Conservation (phyloP, 208 protist species). For the Blechomonas ayalai region DNA sequence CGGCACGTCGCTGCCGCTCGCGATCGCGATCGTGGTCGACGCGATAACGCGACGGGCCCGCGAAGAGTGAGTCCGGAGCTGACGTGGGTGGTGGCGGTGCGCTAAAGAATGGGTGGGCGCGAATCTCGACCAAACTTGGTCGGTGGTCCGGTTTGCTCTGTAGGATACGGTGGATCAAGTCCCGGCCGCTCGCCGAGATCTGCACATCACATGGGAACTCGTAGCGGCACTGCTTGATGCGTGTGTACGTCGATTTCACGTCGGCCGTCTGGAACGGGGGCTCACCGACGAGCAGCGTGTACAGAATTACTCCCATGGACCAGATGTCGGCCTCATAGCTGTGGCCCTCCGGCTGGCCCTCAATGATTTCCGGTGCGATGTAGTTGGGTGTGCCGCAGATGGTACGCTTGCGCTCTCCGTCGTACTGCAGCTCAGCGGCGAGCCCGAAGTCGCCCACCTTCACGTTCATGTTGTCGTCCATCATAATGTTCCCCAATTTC, state of each 20-base stretch:
- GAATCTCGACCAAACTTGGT: slow-evolving; percentile 85
- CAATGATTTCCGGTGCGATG: slow-evolving; percentile 93
- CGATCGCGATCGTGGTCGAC: not conserved
- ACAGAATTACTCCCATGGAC: slow-evolving; percentile 97
- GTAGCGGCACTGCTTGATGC: slow-evolving; percentile 92
- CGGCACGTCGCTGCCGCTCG: slow-evolving; percentile 4
- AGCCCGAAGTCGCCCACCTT: slow-evolving; percentile 96
- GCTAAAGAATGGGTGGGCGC: slow-evolving; percentile 85
- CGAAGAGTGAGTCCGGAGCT: slow-evolving; percentile 46
- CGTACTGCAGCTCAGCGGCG: slow-evolving; percentile 82
- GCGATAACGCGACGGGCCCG: slow-evolving; percentile 14
- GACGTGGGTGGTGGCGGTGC: slow-evolving; percentile 29
- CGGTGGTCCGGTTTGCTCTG: slow-evolving; percentile 72
- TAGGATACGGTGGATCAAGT: slow-evolving; percentile 90
- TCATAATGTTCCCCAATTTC: slow-evolving; percentile 96
- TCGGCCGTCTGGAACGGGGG: slow-evolving; percentile 97
- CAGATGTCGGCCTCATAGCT: slow-evolving; percentile 97
- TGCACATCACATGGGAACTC: slow-evolving; percentile 75
- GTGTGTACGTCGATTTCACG: slow-evolving; percentile 94
- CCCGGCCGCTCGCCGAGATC: slow-evolving; percentile 63
- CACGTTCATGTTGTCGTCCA: slow-evolving; percentile 80
- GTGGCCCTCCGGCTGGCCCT: slow-evolving; percentile 84
- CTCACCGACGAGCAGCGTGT: slow-evolving; percentile 95
- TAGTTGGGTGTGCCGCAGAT: slow-evolving; percentile 97
- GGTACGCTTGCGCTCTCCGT: slow-evolving; percentile 92